Conservation (phyloP, 441 rosid species). For the Codiaeum variegatum region DNA sequence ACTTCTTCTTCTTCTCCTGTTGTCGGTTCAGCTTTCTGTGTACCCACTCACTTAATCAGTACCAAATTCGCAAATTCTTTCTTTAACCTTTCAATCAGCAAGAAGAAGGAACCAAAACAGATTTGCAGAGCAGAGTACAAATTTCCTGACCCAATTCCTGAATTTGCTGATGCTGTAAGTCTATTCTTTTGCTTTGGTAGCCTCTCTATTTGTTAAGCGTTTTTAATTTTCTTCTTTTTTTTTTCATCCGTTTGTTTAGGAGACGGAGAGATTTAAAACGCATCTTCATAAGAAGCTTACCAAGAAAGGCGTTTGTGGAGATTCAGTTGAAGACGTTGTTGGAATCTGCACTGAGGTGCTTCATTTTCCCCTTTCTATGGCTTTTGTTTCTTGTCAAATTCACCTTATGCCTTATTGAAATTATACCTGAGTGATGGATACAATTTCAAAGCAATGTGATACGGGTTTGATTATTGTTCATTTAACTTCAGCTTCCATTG, state of each 20-base stretch:
- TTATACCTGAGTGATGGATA: not conserved
- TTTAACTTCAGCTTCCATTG: not conserved
- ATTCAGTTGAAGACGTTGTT: slow-evolving; percentile 58
- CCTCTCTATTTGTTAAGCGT: not conserved
- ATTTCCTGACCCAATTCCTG: slow-evolving; percentile 89
- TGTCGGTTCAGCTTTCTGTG: slow-evolving; percentile 5
- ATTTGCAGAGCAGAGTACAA: slow-evolving; percentile 66
- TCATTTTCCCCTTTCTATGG: not conserved
- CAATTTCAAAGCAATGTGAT: not conserved
- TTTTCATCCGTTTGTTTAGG: slow-evolving; percentile 34
- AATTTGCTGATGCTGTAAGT: slow-evolving; percentile 76
- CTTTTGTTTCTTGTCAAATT: not conserved
- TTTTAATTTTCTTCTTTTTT: not conserved
- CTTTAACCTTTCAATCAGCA: slow-evolving; percentile 20
- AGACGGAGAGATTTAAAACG: slow-evolving; percentile 64
- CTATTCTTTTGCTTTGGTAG: not conserved
- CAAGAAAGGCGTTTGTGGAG: slow-evolving; percentile 58
- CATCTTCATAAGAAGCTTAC: slow-evolving; percentile 57
- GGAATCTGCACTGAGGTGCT: slow-evolving; percentile 78
- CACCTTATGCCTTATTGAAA: not conserved
- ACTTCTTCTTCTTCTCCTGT: slow-evolving; percentile 11
- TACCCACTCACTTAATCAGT: not conserved
- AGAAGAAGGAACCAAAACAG: slow-evolving; percentile 18
- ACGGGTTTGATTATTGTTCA: not conserved
- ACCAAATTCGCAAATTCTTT: slow-evolving; percentile 4